Percentiles rank a stretch among this genome's conserved stretches.
phyloP scores from a whole-genome alignment of 768 basidiomycete species.

The Phaeotremella fagi region DNA sequence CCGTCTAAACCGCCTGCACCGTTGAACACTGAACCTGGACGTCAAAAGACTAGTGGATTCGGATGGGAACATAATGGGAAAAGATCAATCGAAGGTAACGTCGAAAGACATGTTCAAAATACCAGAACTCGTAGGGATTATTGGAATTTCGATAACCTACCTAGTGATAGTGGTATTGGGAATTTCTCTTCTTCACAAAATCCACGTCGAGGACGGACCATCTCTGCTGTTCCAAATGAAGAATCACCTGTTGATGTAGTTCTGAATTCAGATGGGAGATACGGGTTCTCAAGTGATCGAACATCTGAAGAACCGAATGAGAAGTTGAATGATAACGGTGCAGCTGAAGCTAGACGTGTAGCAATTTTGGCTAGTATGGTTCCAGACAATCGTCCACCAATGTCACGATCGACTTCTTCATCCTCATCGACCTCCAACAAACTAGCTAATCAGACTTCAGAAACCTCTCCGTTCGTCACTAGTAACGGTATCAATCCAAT shows the following conservation, averaged over 20 bases:
- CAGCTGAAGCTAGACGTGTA: constrained; percentile 16
- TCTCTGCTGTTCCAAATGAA: background rate
- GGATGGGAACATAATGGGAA: constrained; percentile 40
- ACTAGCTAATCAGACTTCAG: background rate
- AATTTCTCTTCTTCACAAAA: background rate
- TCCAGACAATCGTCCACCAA: background rate
- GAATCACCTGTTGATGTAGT: constrained; percentile 13
- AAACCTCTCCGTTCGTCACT: background rate
- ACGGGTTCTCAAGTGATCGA: background rate
- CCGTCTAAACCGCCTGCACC: constrained; percentile 22
- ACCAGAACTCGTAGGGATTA: constrained; percentile 23
- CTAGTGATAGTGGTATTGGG: background rate
- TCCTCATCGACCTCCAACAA: constrained; percentile 1
- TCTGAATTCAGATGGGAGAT: constrained; percentile 8
- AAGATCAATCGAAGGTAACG: constrained; percentile 22
- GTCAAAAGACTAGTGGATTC: constrained; percentile 21
- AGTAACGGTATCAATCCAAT: background rate
- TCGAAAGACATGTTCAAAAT: constrained; percentile 25
- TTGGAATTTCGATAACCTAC: constrained; percentile 5
- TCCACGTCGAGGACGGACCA: background rate
- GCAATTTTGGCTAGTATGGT: constrained; percentile 10
- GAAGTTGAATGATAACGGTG: background rate
- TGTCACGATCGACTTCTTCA: constrained; percentile 13
- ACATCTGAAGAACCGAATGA: background rate
- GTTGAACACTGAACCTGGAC: constrained; percentile 33